Percentiles rank a stretch among this genome's conserved stretches.
Evolutionary conservation across 2,329 filamentous ascomycete species (phyloP).

Genomic region (Arachnopeziza araneosa): DNA sequence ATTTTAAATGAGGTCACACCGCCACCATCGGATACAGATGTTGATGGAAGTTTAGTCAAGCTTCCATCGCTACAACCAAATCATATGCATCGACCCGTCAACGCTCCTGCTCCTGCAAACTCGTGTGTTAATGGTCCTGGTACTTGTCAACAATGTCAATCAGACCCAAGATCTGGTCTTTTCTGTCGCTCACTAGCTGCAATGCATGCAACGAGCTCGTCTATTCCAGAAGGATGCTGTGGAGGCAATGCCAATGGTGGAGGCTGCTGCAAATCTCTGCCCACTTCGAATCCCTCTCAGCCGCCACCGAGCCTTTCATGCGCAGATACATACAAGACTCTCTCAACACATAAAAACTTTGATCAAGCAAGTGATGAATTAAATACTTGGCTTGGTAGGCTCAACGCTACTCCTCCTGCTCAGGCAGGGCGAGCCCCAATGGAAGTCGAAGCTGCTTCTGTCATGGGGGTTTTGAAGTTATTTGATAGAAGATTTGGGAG

Average conservation of each 20-base stretch:
- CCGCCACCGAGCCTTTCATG: slow-evolving; percentile 54
- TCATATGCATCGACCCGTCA: slow-evolving; percentile 28
- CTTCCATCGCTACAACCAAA: slow-evolving; percentile 42
- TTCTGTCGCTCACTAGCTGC: slow-evolving; percentile 80
- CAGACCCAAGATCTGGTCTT: slow-evolving; percentile 72
- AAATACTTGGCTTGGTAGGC: slow-evolving; percentile 68
- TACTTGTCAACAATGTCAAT: slow-evolving; percentile 71
- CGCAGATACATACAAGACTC: slow-evolving; percentile 72
- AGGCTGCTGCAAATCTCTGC: slow-evolving; percentile 53
- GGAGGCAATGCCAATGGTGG: slow-evolving; percentile 53
- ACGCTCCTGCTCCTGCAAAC: slow-evolving; percentile 15
- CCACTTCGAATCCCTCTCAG: slow-evolving; percentile 24
- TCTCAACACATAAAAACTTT: slow-evolving; percentile 72
- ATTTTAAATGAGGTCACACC: slow-evolving; percentile 44
- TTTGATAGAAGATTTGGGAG: slow-evolving; percentile 70
- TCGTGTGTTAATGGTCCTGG: slow-evolving; percentile 58
- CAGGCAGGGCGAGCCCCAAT: slow-evolving; percentile 49
- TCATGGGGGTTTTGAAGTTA: slow-evolving; percentile 78
- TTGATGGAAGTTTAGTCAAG: slow-evolving; percentile 53
- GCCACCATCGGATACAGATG: slow-evolving; percentile 48
- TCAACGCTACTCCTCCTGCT: slow-evolving; percentile 49
- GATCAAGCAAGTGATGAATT: slow-evolving; percentile 68
- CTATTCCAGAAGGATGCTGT: slow-evolving; percentile 50
- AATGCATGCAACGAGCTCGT: slow-evolving; percentile 33
- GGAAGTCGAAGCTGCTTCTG: slow-evolving; percentile 76